Evolutionary conservation across 805 yeast species (phyloP).

Genomic region (Middelhovenomyces tepae): DNA sequence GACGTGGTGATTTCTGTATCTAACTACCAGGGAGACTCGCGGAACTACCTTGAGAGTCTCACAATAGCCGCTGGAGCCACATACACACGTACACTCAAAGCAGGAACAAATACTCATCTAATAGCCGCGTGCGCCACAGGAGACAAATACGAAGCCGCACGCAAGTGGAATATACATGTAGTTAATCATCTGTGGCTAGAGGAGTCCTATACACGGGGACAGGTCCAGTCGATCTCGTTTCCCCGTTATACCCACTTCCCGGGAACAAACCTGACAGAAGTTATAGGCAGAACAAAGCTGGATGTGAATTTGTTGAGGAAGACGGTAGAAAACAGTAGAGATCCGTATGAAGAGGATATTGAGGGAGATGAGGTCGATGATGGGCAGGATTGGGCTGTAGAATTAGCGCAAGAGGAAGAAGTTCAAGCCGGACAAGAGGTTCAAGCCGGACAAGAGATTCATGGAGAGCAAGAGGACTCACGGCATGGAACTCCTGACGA

Average conservation of each 20-base stretch:
- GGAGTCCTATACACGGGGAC: slow-evolving; percentile 62
- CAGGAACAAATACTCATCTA: slow-evolving; percentile 61
- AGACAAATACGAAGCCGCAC: slow-evolving; percentile 65
- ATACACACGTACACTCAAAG: slow-evolving; percentile 56
- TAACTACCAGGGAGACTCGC: slow-evolving; percentile 77
- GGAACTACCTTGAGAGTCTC: slow-evolving; percentile 59
- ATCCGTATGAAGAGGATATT: too few relatives aligned
- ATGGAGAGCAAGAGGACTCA: too few relatives aligned
- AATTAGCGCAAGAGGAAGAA: too few relatives aligned
- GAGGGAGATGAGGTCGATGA: too few relatives aligned
- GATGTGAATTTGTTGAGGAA: slow-evolving; percentile 34
- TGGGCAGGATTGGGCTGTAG: too few relatives aligned
- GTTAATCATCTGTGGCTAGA: slow-evolving; percentile 88
- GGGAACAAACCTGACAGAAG: slow-evolving; percentile 32
- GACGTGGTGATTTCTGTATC: slow-evolving; percentile 58
- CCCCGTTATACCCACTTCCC: slow-evolving; percentile 44
- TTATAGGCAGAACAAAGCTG: slow-evolving; percentile 45
- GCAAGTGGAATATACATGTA: slow-evolving; percentile 54
- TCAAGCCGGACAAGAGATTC: too few relatives aligned
- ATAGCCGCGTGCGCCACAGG: slow-evolving; percentile 64
- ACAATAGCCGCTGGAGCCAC: slow-evolving; percentile 64
- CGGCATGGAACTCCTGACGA: too few relatives aligned
- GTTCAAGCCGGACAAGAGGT: too few relatives aligned
- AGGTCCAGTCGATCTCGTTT: slow-evolving; percentile 35
- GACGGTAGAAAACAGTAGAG: too few relatives aligned